Percentiles rank a stretch among this genome's conserved stretches.
Evolutionary conservation across 345 rosid genomes (phyloP).

Genomic region (Cochlearia excelsa): DNA sequence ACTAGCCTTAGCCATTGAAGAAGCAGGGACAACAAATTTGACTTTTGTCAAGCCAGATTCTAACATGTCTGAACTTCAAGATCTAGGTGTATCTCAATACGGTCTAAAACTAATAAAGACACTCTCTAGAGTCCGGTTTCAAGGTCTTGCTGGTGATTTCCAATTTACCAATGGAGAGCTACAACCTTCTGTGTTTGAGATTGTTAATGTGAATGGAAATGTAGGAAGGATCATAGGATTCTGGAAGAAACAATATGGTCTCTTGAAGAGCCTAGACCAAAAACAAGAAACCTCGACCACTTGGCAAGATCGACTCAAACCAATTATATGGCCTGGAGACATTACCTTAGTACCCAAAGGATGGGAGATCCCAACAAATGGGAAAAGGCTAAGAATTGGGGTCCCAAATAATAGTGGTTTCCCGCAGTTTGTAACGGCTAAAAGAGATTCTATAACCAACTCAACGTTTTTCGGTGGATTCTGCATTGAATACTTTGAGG

Average conservation of each 20-base stretch:
- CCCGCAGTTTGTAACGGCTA: conserved; percentile 40
- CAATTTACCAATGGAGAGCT: conserved; percentile 36
- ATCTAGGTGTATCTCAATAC: conserved; percentile 40
- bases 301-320: conserved; percentile 25
- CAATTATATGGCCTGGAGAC: conserved; percentile 42
- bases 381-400: conserved; percentile 42
- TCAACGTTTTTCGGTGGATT: conserved; percentile 29
- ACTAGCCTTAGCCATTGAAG: conserved; percentile 52
- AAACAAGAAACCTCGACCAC: conserved; percentile 16
- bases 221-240: conserved; percentile 42
- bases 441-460: conserved; percentile 29
- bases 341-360: conserved; percentile 39
- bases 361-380: conserved; percentile 50
- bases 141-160: conserved; percentile 45
- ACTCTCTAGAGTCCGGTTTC: conserved; percentile 37
- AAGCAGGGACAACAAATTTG: conserved; percentile 27
- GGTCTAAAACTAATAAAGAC: conserved; percentile 41
- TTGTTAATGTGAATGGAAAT: conserved; percentile 41
- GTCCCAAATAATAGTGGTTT: conserved; percentile 45
- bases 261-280: conserved; percentile 32
- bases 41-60: conserved; percentile 24
- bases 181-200: conserved; percentile 39
- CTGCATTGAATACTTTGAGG: conserved; percentile 45
- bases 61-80: conserved; percentile 38
- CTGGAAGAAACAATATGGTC: conserved; percentile 45